These are phyloP conservation scores for Epichloe coenophiala DNA, from an alignment of 2,329 filamentous ascomycete genomes.

Conservation along the genomic window DNA sequence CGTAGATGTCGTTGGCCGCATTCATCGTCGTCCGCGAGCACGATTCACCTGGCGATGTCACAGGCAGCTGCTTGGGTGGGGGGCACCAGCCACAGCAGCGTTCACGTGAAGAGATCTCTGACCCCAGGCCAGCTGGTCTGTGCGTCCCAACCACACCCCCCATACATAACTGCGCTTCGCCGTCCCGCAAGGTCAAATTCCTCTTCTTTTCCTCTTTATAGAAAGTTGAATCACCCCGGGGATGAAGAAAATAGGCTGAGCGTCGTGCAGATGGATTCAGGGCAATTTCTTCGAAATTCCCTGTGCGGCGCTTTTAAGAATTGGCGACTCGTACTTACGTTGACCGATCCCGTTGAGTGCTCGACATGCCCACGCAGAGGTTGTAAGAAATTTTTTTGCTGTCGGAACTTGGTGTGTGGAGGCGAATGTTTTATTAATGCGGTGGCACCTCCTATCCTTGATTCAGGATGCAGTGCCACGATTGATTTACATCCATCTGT, in stretches of 20 bases:
- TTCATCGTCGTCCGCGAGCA: not conserved
- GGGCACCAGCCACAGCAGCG: not conserved
- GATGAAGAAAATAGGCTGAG: constrained; percentile 41
- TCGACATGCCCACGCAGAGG: constrained; percentile 30
- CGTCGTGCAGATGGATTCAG: constrained; percentile 35
- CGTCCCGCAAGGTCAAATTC: not conserved
- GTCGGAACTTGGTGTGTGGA: not conserved
- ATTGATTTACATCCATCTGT: no score
- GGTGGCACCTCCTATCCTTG: no score
- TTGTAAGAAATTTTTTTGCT: not conserved
- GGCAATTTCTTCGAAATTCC: constrained; percentile 10
- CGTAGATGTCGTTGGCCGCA: not conserved
- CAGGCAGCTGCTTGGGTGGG: not conserved
- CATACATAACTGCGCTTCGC: not conserved
- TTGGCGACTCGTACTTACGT: constrained; percentile 42
- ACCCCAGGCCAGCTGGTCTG: constrained; percentile 11
- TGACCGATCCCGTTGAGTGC: constrained; percentile 51
- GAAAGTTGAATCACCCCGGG: constrained; percentile 46
- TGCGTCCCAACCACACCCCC: constrained; percentile 9
- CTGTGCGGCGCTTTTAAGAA: constrained; percentile 46
- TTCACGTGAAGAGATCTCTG: constrained; percentile 3
- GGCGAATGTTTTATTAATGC: no score
- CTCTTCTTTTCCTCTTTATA: constrained; percentile 23
- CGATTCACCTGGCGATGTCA: not conserved
- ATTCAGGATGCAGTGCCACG: no score